phyloP scores from a whole-genome alignment of 2,329 filamentous ascomycete genomes.

The Aspergillus ustus region DNA sequence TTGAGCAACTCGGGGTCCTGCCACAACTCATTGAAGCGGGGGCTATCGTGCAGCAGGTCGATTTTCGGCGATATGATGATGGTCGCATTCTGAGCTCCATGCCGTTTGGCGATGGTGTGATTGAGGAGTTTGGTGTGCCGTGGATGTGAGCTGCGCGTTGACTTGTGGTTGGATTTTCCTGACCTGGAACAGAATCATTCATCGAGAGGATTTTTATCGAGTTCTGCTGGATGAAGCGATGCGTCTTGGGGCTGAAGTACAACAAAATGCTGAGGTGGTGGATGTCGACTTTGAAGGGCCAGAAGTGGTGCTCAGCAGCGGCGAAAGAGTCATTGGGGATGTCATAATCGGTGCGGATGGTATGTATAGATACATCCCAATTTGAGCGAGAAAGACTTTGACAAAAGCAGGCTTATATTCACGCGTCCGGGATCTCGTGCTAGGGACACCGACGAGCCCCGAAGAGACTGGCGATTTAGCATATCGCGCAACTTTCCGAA shows the following conservation, averaged over 20 bases:
- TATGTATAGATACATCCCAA: background rate
- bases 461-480: constrained; percentile 66
- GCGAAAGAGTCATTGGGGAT: constrained; percentile 21
- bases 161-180: background rate
- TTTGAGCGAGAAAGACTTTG: background rate
- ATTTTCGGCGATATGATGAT: constrained; percentile 27
- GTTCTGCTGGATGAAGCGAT: constrained; percentile 24
- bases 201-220: constrained; percentile 26
- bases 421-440: constrained; percentile 18
- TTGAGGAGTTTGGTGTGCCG: constrained; percentile 27
- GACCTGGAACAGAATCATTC: constrained; percentile 23
- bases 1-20: constrained; percentile 24
- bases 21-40: constrained; percentile 18
- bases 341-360: constrained; percentile 28
- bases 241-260: constrained; percentile 19
- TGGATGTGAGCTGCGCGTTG: constrained; percentile 27
- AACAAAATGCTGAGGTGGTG: constrained; percentile 11
- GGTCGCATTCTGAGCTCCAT: constrained; percentile 26
- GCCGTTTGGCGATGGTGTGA: constrained; percentile 27
- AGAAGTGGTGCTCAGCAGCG: constrained; percentile 12
- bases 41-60: constrained; percentile 16
- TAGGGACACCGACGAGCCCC: constrained; percentile 51
- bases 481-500: constrained; percentile 61
- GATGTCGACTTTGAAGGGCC: constrained; percentile 13
- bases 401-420: constrained; percentile 23